A percentile compares a stretch with the other conserved stretches of the same genome.
These are phyloP conservation scores for Talaromyces sp. DNA, from an alignment of 2,329 filamentous ascomycete genomes.

Conservation along the genomic window DNA sequence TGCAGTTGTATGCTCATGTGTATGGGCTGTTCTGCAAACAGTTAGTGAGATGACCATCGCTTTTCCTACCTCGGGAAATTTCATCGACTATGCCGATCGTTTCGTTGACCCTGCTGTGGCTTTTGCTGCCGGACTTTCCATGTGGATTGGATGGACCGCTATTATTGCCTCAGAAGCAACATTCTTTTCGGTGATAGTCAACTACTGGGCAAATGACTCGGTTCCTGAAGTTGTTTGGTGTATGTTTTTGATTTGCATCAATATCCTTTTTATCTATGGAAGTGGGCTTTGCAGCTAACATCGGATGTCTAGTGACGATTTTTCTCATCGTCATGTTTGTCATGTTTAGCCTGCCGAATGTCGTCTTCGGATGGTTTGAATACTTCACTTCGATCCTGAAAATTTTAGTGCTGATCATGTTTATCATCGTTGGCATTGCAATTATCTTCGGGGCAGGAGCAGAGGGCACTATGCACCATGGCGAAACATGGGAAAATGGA, in stretches of 20 bases:
- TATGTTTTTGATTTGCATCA: not conserved
- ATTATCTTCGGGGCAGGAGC: slow-evolving; percentile 38
- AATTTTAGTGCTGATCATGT: slow-evolving; percentile 31
- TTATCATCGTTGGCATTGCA: slow-evolving; percentile 32
- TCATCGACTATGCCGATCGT: slow-evolving; percentile 34
- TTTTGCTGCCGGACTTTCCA: slow-evolving; percentile 30
- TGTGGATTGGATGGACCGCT: slow-evolving; percentile 18
- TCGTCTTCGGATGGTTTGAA: slow-evolving; percentile 33
- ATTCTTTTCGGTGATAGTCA: slow-evolving; percentile 20
- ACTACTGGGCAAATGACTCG: slow-evolving; percentile 18
- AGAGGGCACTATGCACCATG: slow-evolving; percentile 25
- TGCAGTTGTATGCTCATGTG: slow-evolving; percentile 22
- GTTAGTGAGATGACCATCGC: slow-evolving; percentile 34
- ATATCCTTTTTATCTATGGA: too few species aligned
- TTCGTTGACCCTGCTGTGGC: slow-evolving; percentile 35
- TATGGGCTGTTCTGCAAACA: slow-evolving; percentile 28
- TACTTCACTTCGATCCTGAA: slow-evolving; percentile 33
- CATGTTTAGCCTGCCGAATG: slow-evolving; percentile 24
- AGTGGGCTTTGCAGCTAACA: not conserved
- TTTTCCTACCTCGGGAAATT: slow-evolving; percentile 33
- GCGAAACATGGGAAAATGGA: slow-evolving; percentile 27
- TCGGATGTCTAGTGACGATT: slow-evolving; percentile 14
- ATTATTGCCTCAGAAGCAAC: slow-evolving; percentile 19
- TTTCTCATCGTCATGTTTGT: slow-evolving; percentile 15
- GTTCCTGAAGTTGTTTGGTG: slow-evolving; percentile 3